Evolutionary conservation across 116 monocot species (phyloP).

Genomic region (Zostera marina): DNA sequence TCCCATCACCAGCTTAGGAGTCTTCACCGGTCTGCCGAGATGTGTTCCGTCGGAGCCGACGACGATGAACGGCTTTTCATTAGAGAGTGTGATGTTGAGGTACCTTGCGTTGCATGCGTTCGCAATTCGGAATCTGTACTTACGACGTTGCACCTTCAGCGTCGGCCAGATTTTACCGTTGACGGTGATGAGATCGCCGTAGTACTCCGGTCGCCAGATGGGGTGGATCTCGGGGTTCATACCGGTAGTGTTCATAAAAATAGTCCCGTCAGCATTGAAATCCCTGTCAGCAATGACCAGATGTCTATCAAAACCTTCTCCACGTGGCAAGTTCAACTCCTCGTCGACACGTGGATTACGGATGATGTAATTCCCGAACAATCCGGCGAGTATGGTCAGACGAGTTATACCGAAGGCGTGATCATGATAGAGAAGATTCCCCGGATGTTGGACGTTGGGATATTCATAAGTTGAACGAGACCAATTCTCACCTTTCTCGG

Average conservation of each 20-base stretch:
- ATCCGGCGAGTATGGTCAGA: slow-evolving; percentile 55
- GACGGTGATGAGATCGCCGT: slow-evolving; percentile 7
- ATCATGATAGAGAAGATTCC: slow-evolving; percentile 35
- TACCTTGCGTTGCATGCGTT: slow-evolving; percentile 11
- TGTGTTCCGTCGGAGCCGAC: slow-evolving; percentile 24
- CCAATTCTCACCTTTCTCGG: slow-evolving; percentile 10
- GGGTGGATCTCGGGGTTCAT: not conserved
- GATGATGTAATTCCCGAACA: slow-evolving; percentile 46
- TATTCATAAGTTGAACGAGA: not conserved
- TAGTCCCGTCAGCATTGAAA: slow-evolving; percentile 4
- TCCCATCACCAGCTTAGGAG: slow-evolving; percentile 4
- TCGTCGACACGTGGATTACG: slow-evolving; percentile 16
- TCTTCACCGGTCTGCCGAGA: slow-evolving; percentile 12
- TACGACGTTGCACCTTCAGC: slow-evolving; percentile 2
- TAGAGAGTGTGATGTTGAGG: not conserved
- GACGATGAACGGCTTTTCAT: not conserved
- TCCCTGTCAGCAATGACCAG: slow-evolving; percentile 35
- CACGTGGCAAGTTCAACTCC: slow-evolving; percentile 31
- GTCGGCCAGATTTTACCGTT: slow-evolving; percentile 9
- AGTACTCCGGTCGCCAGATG: slow-evolving; percentile 9
- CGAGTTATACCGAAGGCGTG: slow-evolving; percentile 58
- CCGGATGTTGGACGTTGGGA: slow-evolving; percentile 8
- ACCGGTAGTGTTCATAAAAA: slow-evolving; percentile 2
- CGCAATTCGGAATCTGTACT: slow-evolving; percentile 9
- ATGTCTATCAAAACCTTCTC: slow-evolving; percentile 20